Evolutionary conservation across 2,329 filamentous ascomycete genomes (phyloP), one percentile per base, ranked within the genome.

Genomic region (Cryphonectria radicalis): DNA sequence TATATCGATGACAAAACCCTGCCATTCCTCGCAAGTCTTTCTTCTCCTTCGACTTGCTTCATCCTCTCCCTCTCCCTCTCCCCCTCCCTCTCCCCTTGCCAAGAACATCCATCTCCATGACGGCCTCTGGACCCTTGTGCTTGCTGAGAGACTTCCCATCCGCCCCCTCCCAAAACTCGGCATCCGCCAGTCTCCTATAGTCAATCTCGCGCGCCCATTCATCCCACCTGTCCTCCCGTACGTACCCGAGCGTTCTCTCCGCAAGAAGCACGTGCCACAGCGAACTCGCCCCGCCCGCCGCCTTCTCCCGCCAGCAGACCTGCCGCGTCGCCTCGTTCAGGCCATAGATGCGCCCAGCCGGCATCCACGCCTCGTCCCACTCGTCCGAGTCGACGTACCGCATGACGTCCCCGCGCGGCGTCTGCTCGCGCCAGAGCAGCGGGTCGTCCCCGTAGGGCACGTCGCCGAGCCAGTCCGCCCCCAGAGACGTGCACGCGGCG

Each of bases 391-490:
- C 59, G 19, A 37, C 32, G 35, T 63, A 63, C 59, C 59, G 28
- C 59, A 63, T 42, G 28, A 63, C 19, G 14, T 63, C 59, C 19
- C 59, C 59, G 8, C 59, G 4, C 35, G 59, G 59, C 59, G 17
- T 40, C 59, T 42, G 28, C 19, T 25, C 59, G 59, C 59, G 59
- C 59, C 59, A 63, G 8, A 63, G 28, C 59, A 63, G 10, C 35
- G 59, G 59, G 22, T 35, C 28, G 35, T 63, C 59, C 6, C 59
- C 59, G 19, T 63, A 63, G 8, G 59, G 32, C 35, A 8, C 22
- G 59, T 10, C 59, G 59, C 59, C 59, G 11, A 63, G 59, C 59
- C 35, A 63, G 59, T 42, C 59, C 19, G 59, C 59, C 28, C 59
- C 59, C 19, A 63, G 32, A 13, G 59, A 63, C 59, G 59, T 63